Base-by-base conservation (phyloP, 345 rosid genomes). In the Gossypioides kirkii region DNA sequence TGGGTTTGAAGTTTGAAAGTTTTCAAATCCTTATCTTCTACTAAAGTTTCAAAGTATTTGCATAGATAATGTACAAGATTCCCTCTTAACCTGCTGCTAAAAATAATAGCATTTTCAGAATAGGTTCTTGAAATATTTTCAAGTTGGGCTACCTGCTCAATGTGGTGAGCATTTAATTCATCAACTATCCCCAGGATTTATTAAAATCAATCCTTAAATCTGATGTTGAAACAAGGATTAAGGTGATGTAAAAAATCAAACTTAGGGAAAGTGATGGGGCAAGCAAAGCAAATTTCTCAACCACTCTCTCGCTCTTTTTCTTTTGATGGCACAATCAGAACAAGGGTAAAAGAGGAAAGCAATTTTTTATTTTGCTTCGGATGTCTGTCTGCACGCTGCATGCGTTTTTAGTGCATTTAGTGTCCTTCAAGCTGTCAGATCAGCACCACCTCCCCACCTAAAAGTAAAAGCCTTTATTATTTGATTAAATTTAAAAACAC, bases 11-110 rank as follows among this genome's bases (percentile, higher is more conserved):
- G 1, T 66, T 23, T 7, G 11, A 47, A 67, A 41, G 25, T 32
- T n/a, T 64, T 22, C 8, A 67, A 32, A 16, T 25, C 70, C 55
- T 67, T 46, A 67, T 67, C 71, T 67, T 67, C 55, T 46, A 67
- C n/a, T 42, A 25, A 25, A 8, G 16, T 25, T 45, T 66, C 28
- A 66, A 45, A 43, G 14, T 20, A 20, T 22, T 41, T 22, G 36
- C 28, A 11, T 25, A 20, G 18, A 42, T 38, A 2, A 17, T 2
- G 5, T 10, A 9, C 8, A 22, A n/a, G 50, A n/a, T 22, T 17
- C 68, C 12, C 22, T 61, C 14, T 28, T 2, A 11, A 63, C 18
- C 16, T 62, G 16, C 26, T 62, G 68, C 68, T 13, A 14, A 62
- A 9, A 8, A 14, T 54, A 12, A 17, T 60, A 28, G 20, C 43